Percentiles rank a stretch among this genome's conserved stretches.
Evolutionary conservation across 176 grass and related monocot genomes (phyloP).

Genomic region (Elaeis guineensis): DNA sequence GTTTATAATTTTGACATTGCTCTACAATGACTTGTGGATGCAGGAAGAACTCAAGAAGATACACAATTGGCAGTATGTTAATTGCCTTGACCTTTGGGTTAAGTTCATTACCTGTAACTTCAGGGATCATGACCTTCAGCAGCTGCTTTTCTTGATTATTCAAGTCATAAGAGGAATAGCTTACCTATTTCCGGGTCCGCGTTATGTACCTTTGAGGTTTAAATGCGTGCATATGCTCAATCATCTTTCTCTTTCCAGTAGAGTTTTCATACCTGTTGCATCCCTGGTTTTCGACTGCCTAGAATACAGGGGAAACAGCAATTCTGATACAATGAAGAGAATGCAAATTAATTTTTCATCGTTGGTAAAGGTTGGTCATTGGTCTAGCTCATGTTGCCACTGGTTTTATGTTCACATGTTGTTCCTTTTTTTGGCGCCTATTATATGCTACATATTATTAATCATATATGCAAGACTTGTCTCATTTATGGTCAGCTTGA

Average conservation of each 20-base stretch:
- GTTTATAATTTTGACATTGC: too few species aligned
- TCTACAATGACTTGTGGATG: conserved; percentile 15
- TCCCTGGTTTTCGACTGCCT: conserved; percentile 74
- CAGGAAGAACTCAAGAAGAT: conserved; percentile 88
- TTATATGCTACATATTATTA: background rate
- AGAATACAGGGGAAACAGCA: conserved; percentile 42
- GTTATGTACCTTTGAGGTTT: conserved; percentile 61
- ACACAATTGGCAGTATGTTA: conserved; percentile 83
- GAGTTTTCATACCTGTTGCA: conserved; percentile 74
- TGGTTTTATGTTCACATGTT: background rate
- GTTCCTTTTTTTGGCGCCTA: background rate
- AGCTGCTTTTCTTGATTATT: conserved; percentile 47
- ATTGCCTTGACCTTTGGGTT: conserved; percentile 78
- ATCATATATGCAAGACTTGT: too few species aligned
- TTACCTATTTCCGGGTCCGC: conserved; percentile 53
- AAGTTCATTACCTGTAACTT: conserved; percentile 66
- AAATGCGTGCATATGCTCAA: conserved; percentile 84
- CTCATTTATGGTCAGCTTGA: too few species aligned
- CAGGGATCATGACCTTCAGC: conserved; percentile 59
- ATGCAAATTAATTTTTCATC: conserved; percentile 44
- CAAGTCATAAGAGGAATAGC: conserved; percentile 63
- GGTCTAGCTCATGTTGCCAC: background rate
- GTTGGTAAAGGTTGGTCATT: conserved; percentile 55
- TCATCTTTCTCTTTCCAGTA: conserved; percentile 56
- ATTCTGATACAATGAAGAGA: conserved; percentile 31